Conservation (phyloP, 768 basidiomycete genomes). For the Rickenella mellea region DNA sequence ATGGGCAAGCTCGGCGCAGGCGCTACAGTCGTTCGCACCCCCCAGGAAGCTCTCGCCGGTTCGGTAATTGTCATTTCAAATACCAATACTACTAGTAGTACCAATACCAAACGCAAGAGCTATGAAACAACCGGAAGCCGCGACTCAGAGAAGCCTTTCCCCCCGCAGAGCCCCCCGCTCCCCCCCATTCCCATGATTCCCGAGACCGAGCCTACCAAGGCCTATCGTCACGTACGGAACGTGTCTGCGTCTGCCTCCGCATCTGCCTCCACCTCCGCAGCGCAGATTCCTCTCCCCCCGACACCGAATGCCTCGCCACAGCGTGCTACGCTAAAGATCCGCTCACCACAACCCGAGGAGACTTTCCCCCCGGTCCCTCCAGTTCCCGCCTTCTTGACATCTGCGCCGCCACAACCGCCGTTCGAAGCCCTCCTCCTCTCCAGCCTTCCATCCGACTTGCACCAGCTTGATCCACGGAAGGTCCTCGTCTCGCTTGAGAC, state of each 20-base stretch:
- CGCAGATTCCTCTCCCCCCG: conserved; percentile 8
- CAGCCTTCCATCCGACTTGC: conserved; percentile 31
- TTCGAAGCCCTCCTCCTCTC: conserved; percentile 65
- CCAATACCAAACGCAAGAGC: too few relatives aligned
- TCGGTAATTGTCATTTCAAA: too few relatives aligned
- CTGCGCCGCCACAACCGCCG: conserved; percentile 38
- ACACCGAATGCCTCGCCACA: conserved; percentile 12
- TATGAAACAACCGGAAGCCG: too few relatives aligned
- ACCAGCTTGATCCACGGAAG: conserved; percentile 44
- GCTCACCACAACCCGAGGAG: conserved; percentile 18
- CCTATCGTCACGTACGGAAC: conserved; percentile 18
- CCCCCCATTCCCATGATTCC: conserved; percentile 14
- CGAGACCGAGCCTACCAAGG: not conserved
- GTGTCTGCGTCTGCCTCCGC: conserved; percentile 4
- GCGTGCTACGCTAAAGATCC: conserved; percentile 13
- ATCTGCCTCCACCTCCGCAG: not conserved
- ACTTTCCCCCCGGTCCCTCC: conserved; percentile 39
- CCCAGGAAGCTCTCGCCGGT: conserved; percentile 63
- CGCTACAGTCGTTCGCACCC: conserved; percentile 69
- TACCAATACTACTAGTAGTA: too few relatives aligned
- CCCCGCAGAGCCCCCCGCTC: conserved; percentile 16
- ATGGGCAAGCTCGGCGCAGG: conserved; percentile 55
- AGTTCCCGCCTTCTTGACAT: conserved; percentile 34
- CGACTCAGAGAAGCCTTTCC: conserved; percentile 6
- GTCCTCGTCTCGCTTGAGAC: conserved; percentile 70